These are phyloP conservation scores for Aspergillus cavernicola DNA, from an alignment of 495 filamentous ascomycete genomes.

Conservation along the genomic window DNA sequence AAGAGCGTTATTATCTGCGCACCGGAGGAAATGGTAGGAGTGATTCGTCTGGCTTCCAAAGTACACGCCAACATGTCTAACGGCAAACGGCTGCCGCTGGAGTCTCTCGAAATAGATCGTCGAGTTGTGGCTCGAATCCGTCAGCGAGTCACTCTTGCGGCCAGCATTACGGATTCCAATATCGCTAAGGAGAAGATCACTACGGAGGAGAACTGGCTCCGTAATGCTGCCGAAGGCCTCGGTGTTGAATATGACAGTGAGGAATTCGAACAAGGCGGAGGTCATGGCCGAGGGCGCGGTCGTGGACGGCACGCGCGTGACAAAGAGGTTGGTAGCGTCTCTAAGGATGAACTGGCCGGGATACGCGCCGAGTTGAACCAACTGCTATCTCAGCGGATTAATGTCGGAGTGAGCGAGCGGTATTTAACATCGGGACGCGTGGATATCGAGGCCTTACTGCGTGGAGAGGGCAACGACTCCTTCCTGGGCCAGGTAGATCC, in stretches of 20 bases:
- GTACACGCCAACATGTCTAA: slow-evolving; percentile 63
- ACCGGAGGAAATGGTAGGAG: slow-evolving; percentile 83
- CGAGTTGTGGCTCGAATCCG: slow-evolving; percentile 72
- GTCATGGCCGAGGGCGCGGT: slow-evolving; percentile 62
- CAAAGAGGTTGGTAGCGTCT: slow-evolving; percentile 61
- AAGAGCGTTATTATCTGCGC: slow-evolving; percentile 83
- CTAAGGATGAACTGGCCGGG: slow-evolving; percentile 63
- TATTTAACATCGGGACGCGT: slow-evolving; percentile 79
- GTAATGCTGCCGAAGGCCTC: slow-evolving; percentile 82
- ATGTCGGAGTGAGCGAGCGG: slow-evolving; percentile 85
- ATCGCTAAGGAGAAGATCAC: slow-evolving; percentile 83
- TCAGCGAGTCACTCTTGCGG: slow-evolving; percentile 68
- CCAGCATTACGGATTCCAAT: slow-evolving; percentile 75
- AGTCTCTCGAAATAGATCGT: slow-evolving; percentile 78
- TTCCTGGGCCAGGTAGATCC: slow-evolving; percentile 63
- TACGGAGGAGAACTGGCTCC: slow-evolving; percentile 80
- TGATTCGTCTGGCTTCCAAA: slow-evolving; percentile 79
- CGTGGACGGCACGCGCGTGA: slow-evolving; percentile 72
- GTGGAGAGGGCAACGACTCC: slow-evolving; percentile 49
- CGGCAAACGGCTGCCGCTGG: slow-evolving; percentile 58
- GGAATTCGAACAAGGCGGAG: slow-evolving; percentile 62
- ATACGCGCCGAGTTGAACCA: slow-evolving; percentile 41
- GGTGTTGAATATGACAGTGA: slow-evolving; percentile 93
- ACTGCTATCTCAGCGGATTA: slow-evolving; percentile 71
- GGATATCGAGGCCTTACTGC: slow-evolving; percentile 77